Base-by-base conservation (phyloP, 2,329 filamentous ascomycete genomes). In the Fusarium beomiforme region DNA sequence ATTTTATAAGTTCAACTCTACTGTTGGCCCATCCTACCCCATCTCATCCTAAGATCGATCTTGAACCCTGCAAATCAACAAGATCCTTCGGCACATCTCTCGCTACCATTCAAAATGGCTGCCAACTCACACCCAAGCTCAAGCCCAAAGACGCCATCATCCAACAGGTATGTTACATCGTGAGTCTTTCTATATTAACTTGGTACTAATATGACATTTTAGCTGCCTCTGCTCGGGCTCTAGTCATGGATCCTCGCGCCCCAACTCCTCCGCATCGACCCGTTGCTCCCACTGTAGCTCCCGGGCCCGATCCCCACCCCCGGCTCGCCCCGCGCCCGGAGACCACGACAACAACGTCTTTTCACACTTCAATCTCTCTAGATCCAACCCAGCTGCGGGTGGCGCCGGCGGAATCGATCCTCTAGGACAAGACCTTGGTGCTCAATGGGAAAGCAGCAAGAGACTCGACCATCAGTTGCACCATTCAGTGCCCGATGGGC, bases 221-320 rank as follows among this genome's bases (percentile, higher is more conserved):
- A 62, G 63, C 12, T 47, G 34, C 21, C 34, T 23, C 16, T 50
- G 37, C 46, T 54, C 49, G 8, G 63, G 53, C 16, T 60, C 64
- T 21, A 58, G 13, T 41, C 41, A 26, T 26, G 47, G 46, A 54
- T 54, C 44, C 29, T 54, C 51, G 23, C 56, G 47, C 34, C 21
- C 56, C 46, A 54, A 21, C 29, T 59, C 55, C 34, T 31, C 55
- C 55, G 29, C 55, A 36, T 39, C 44, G 39, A 50, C 17, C 43
- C 43, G 24, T 9, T 59, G 55, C 34, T 59, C 44, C 26, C 29
- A 13, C 24, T 53, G 44, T n/a, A 51, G 11, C 24, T 21, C 26
- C n/a, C 64, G 61, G 36, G 1, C 34, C 41, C 24, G 17, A 26
- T 43, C 64, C 16, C 64, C 37, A 34, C 36, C 6, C 53, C 36